A percentile compares a stretch with the other conserved stretches of the same genome.
Conservation (phyloP, 2,329 filamentous ascomycete genomes). For the Cordyceps militaris region DNA sequence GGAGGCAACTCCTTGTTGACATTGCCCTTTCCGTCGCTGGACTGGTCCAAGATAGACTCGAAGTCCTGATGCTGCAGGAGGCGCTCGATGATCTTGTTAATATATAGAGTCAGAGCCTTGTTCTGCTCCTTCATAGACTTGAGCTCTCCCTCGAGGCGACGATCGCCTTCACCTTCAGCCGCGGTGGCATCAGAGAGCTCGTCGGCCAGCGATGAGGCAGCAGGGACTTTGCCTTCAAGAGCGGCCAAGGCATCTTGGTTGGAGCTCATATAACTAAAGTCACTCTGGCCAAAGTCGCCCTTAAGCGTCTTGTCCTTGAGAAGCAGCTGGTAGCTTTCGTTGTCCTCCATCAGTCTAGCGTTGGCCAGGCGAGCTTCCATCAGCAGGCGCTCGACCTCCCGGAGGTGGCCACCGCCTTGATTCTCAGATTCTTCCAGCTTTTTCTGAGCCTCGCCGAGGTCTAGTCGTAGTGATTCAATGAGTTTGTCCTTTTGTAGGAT, state of each 20-base stretch:
- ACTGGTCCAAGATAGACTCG: slow-evolving; percentile 84
- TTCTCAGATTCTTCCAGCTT: slow-evolving; percentile 94
- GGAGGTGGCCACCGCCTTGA: slow-evolving; percentile 76
- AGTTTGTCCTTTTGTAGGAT: slow-evolving; percentile 93
- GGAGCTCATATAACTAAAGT: slow-evolving; percentile 65
- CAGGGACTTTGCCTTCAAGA: slow-evolving; percentile 47
- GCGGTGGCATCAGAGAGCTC: slow-evolving; percentile 69
- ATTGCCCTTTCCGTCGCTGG: slow-evolving; percentile 49
- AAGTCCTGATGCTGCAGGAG: slow-evolving; percentile 92
- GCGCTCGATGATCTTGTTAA: slow-evolving; percentile 97
- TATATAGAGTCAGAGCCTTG: slow-evolving; percentile 93
- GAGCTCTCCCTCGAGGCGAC: slow-evolving; percentile 69
- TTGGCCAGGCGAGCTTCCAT: slow-evolving; percentile 94
- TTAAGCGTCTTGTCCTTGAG: slow-evolving; percentile 93
- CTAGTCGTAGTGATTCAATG: slow-evolving; percentile 84
- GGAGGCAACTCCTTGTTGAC: slow-evolving; percentile 81
- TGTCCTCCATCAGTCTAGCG: slow-evolving; percentile 93
- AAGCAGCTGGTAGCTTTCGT: slow-evolving; percentile 94
- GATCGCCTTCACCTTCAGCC: slow-evolving; percentile 53
- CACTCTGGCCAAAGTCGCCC: slow-evolving; percentile 78
- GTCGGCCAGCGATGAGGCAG: slow-evolving; percentile 66
- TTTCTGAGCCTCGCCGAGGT: slow-evolving; percentile 91
- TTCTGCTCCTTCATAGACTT: slow-evolving; percentile 84
- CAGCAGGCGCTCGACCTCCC: slow-evolving; percentile 83
- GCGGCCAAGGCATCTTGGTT: slow-evolving; percentile 60